Percentiles rank a stretch among this genome's conserved stretches.
phyloP scores from a whole-genome alignment of 164 flowering plant genomes.

The Tetracentron sinense region DNA sequence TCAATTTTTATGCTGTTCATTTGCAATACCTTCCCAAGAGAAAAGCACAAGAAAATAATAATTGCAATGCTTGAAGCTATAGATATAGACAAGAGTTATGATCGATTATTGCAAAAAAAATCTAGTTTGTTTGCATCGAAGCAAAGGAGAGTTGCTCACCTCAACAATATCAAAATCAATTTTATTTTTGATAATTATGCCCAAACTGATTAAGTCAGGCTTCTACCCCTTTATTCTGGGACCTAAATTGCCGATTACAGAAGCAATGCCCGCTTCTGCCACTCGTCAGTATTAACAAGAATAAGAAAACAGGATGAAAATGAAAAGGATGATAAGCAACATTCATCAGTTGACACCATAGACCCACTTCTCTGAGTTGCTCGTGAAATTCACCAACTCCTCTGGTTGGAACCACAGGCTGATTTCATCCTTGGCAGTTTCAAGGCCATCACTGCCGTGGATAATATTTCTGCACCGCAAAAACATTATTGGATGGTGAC shows the following conservation, averaged over 20 bases:
- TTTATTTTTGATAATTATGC: slow-evolving; percentile 17
- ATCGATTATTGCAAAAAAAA: too few species aligned
- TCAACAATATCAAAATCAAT: not conserved
- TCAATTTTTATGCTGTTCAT: too few species aligned
- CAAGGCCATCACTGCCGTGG: slow-evolving; percentile 97
- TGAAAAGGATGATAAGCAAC: not conserved
- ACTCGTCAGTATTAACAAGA: not conserved
- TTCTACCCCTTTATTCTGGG: slow-evolving; percentile 7
- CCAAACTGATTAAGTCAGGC: not conserved
- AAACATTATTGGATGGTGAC: not conserved
- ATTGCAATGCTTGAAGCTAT: too few species aligned
- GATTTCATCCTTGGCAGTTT: slow-evolving; percentile 91
- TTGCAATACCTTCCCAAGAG: too few species aligned
- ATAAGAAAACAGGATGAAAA: not conserved
- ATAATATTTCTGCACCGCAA: slow-evolving; percentile 66
- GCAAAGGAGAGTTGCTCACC: slow-evolving; percentile 4
- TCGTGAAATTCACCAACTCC: slow-evolving; percentile 68
- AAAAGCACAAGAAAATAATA: too few species aligned
- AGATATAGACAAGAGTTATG: too few species aligned
- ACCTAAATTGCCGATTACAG: slow-evolving; percentile 4
- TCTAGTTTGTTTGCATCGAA: too few species aligned
- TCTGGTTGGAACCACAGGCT: slow-evolving; percentile 87
- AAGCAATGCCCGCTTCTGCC: not conserved
- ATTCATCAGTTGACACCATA: slow-evolving; percentile 57
- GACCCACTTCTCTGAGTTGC: slow-evolving; percentile 89